These are phyloP conservation scores for Euphorbia lathyris DNA, from an alignment of 345 rosid species.

Conservation along the genomic window DNA sequence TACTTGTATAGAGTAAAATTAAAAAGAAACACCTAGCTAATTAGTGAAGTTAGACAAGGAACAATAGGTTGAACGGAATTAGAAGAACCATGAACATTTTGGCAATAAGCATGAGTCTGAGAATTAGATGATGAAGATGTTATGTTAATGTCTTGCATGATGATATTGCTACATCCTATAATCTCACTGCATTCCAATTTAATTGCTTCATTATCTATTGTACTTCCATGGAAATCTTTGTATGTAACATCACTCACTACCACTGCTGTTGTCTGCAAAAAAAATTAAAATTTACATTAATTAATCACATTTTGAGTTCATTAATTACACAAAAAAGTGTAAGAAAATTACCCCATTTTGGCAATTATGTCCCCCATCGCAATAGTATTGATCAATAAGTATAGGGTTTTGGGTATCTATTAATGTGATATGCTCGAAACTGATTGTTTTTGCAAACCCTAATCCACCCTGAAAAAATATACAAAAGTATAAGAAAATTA, in stretches of 20 bases:
- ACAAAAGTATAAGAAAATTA: no score
- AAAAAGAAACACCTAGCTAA: no score
- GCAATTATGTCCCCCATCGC: neutral
- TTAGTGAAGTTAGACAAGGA: no score
- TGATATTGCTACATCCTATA: constrained; percentile 31
- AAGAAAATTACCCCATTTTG: no score
- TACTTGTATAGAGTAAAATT: no score
- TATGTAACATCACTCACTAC: constrained; percentile 38
- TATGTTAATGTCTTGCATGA: constrained; percentile 26
- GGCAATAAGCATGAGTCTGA: constrained; percentile 23
- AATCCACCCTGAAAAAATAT: no score
- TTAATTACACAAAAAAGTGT: no score
- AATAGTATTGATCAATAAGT: constrained; percentile 35
- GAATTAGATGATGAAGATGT: constrained; percentile 2
- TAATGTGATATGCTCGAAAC: no score
- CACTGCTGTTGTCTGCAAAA: constrained; percentile 15
- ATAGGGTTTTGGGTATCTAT: constrained; percentile 38
- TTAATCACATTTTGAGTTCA: neutral
- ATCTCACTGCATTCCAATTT: constrained; percentile 26
- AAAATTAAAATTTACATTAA: neutral
- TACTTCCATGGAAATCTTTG: constrained; percentile 23
- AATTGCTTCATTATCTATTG: no score
- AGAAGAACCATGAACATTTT: no score
- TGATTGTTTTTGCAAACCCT: no score
- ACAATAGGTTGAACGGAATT: no score